Evolutionary conservation across 371 early-diverging fungal genomes (phyloP).

Genomic region (Parasitella parasitica): DNA sequence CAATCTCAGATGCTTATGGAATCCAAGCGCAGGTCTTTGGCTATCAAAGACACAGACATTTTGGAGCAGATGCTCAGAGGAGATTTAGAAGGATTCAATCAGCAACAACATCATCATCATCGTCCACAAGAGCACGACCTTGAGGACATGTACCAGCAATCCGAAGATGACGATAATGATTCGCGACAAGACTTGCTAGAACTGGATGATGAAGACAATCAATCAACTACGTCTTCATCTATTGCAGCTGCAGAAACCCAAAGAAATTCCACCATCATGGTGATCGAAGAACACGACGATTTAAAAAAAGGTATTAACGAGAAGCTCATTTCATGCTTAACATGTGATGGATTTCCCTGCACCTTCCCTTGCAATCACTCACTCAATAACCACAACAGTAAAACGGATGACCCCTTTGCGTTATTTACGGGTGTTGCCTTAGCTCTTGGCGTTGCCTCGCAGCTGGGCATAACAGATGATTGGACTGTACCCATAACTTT

Average conservation of each 20-base stretch:
- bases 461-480: constrained; percentile 47
- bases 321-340: constrained; percentile 7
- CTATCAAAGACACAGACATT: constrained; percentile 45
- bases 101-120: background rate
- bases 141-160: background rate
- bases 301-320: constrained; percentile 16
- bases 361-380: constrained; percentile 20
- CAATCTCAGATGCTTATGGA: constrained; percentile 55
- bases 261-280: background rate
- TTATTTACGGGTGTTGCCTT: constrained; percentile 38
- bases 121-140: background rate
- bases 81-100: constrained; percentile 28
- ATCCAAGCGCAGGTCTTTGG: constrained; percentile 47
- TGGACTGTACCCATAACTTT: constrained; percentile 53
- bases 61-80: constrained; percentile 47
- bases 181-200: background rate
- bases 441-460: constrained; percentile 36
- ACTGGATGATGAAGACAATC: background rate
- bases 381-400: constrained; percentile 20
- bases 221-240: background rate
- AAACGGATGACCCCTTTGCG: constrained; percentile 37
- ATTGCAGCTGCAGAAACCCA: background rate
- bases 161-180: constrained; percentile 3
- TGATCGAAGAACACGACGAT: constrained; percentile 1
- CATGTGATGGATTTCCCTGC: constrained; percentile 22